Conservation (phyloP, 352 stramenopile species). For the Phytophthora constricta region DNA sequence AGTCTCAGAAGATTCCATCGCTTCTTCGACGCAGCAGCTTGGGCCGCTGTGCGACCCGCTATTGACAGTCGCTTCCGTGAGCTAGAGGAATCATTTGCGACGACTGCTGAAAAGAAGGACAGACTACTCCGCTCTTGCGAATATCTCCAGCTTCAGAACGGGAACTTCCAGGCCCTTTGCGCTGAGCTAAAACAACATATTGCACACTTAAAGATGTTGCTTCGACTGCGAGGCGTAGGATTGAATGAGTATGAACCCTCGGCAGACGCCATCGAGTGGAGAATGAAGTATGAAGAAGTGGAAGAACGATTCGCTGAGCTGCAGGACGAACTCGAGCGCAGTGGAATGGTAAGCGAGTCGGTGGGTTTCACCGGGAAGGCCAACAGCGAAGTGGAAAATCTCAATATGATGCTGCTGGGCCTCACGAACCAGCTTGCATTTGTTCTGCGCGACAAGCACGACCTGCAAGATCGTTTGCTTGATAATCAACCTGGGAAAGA, state of each 20-base stretch:
- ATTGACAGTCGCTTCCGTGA: slow-evolving; percentile 60
- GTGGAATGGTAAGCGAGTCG: slow-evolving; percentile 12
- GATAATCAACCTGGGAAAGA: slow-evolving; percentile 40
- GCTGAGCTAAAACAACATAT: slow-evolving; percentile 65
- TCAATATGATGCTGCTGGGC: slow-evolving; percentile 73
- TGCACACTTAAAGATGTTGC: slow-evolving; percentile 63
- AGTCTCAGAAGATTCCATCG: slow-evolving; percentile 15
- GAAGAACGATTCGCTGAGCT: slow-evolving; percentile 64
- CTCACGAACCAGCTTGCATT: slow-evolving; percentile 72
- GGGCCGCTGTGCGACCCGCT: slow-evolving; percentile 34
- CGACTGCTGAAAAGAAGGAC: slow-evolving; percentile 66
- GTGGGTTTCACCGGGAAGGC: slow-evolving; percentile 10
- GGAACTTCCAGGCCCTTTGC: slow-evolving; percentile 59
- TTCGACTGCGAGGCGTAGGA: slow-evolving; percentile 46
- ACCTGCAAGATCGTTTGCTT: slow-evolving; percentile 58
- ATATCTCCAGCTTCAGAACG: slow-evolving; percentile 59
- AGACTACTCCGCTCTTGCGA: slow-evolving; percentile 60
- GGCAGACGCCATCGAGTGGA: slow-evolving; percentile 81
- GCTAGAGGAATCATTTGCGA: slow-evolving; percentile 67
- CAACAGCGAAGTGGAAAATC: slow-evolving; percentile 52
- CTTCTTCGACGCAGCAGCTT: slow-evolving; percentile 5
- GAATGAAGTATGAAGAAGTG: slow-evolving; percentile 85
- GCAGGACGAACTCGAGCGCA: slow-evolving; percentile 52
- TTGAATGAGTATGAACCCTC: slow-evolving; percentile 64
- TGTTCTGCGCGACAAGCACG: slow-evolving; percentile 80